Evolutionary conservation across 345 rosid species (phyloP).

Genomic region (Passiflora organensis): DNA sequence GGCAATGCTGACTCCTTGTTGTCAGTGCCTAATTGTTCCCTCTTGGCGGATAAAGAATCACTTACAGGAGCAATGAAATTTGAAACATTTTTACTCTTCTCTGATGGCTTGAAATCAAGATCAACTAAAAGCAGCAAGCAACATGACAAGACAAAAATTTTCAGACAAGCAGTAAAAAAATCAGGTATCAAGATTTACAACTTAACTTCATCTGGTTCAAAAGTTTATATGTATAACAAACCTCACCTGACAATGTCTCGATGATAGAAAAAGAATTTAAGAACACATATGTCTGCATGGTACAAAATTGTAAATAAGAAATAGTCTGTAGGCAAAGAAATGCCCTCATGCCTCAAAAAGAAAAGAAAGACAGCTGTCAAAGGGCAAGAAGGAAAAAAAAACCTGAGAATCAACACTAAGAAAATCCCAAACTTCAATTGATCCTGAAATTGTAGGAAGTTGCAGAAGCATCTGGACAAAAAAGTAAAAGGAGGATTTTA

Average conservation of each 20-base stretch:
- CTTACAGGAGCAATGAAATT: slow-evolving; percentile 29
- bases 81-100: slow-evolving; percentile 34
- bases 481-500: slow-evolving; percentile 10
- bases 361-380: background rate
- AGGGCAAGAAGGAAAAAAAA: slow-evolving; percentile 16
- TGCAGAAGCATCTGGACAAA: slow-evolving; percentile 74
- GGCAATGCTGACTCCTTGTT: slow-evolving; percentile 40
- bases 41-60: slow-evolving; percentile 36
- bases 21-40: slow-evolving; percentile 35
- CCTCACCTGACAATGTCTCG: slow-evolving; percentile 77
- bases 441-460: slow-evolving; percentile 87
- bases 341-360: background rate
- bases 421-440: slow-evolving; percentile 99
- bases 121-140: slow-evolving; percentile 42
- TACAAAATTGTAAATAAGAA: slow-evolving; percentile 13
- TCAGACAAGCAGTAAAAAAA: slow-evolving; percentile 7
- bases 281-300: slow-evolving; percentile 87
- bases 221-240: too few species aligned
- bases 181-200: slow-evolving; percentile 12
- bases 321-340: background rate
- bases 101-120: slow-evolving; percentile 59
- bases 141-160: slow-evolving; percentile 3
- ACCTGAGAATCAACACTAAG: slow-evolving; percentile 99
- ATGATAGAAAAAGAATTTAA: slow-evolving; percentile 88
- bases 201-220: slow-evolving; percentile 11